Base-by-base conservation (phyloP, 345 rosid species). In the Garcia nutans region DNA sequence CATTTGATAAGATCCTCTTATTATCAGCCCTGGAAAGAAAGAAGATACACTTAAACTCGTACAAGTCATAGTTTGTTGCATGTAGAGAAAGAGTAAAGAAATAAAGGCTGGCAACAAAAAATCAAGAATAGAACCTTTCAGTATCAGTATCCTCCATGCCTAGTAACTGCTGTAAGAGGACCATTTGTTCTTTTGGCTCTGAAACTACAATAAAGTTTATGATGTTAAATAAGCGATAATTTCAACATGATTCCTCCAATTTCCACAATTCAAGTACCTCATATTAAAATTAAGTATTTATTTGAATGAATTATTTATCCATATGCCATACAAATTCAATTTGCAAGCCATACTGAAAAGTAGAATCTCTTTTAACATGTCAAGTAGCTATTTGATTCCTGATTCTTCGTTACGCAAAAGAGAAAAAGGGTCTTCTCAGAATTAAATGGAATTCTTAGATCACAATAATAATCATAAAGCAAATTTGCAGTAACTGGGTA, bases 1-100 rank as follows among this genome's bases (percentile, higher is more conserved):
- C 97, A 74, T 87, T 88, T 26, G 89, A 78, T 75, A 95, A 87
- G 45, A 70, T 76, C 82, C 80, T 83, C 59, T 82, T 75, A 42
- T 82, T 75, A 42, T 65, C 78, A 73, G 70, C 47, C 87, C 94
- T 95, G 82, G 70, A 58, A 81, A 79, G 62, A 74, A 22, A 61
- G 22, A 76, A 26, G 47, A 19, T 16, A 37, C 61, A n/a, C 20
- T 22, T 6, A 31, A 28, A 28, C 1, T 28, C 1, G 31, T 20
- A 62, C 0, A 52, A 26, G 44, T 5, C 23, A 62, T 17, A 55
- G 41, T 50, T 61, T 64, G 67, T 47, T 22, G 50, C 6, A 26
- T 33, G 47, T 58, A 45, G 16, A 5, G 37, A 26, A n/a, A 56
- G 0, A 11, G 62, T 17, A n/a, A 17, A 66, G 13, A 41, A 56